Evolutionary conservation across 257 asterid genomes (phyloP), one percentile per base, ranked within the genome.

Genomic region (Nicotiana benthamiana): DNA sequence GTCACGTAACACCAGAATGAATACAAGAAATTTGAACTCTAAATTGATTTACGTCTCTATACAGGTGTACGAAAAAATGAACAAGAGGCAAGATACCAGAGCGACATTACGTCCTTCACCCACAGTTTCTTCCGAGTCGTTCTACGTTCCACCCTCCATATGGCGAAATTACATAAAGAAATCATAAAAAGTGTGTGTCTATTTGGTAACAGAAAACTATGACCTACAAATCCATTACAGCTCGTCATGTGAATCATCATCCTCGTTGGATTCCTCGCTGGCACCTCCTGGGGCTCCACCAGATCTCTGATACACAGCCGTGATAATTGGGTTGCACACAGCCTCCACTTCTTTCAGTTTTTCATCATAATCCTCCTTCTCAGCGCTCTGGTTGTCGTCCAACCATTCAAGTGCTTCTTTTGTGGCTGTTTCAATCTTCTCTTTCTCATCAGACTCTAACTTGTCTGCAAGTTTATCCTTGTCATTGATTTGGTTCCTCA

Each of bases 351-450:
- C 97, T 89, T 93, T 93, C 56, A 92, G 83, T 91, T 92, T 92
- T 82, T 93, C 95, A 0, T 91, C 95, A 1, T 82, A 91, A 27
- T 93, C 97, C 77, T 92, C 97, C 88, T 93, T 92, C 89, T 93
- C 97, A 2, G 93, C 92, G 0, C 27, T 91, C 85, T 91, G 95
- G 64, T 91, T 94, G 9, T 92, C 97, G 7, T 94, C 98, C 88
- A 92, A 66, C 97, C 95, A 94, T 61, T 90, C 97, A 10, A 94
- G 88, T 9, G 97, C 97, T 80, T 92, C 98, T 77, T 92, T 90
- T 0, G 91, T 86, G 4, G 93, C 96, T 0, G 89, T 78, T 88
- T 92, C 97, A 3, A 94, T 90, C 83, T 88, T 89, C 76, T 91
- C 95, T 91, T 92, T 92, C 85, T 94, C 98, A 2, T 88, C 95